Evolutionary conservation across 1,284 basidiomycete genomes (phyloP), one percentile per base, ranked within the genome.

Genomic region (Pascua guehoae): DNA sequence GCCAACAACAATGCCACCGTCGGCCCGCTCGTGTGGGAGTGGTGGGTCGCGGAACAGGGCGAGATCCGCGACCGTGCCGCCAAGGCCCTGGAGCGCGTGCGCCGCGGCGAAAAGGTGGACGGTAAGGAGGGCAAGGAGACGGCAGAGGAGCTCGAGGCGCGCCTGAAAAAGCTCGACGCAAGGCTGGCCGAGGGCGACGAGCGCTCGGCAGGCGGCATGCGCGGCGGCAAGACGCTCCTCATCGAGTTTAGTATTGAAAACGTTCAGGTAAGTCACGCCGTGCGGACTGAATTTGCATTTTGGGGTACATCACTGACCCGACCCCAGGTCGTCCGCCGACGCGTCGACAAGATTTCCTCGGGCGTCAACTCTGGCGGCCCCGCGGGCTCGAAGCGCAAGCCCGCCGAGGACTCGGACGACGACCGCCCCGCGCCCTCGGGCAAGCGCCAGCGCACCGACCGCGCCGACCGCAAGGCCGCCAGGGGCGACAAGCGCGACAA

Each of bases 161-260:
- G 75, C 12, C 71, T 91, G 63, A 82, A 68, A 58, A 74, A 71
- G 65, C 63, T 76, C 50, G 66, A 68, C 38, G 60, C 58, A 36
- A 66, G 73, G 42, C 60, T 71, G 16, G 62, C 63, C 50, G 75
- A 77, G 56, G 69, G 72, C 12, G 68, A 68, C 54, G 68, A 68
- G 49, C 59, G 65, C 36, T 57, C 54, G 43, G 57, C 54, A 8
- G 72, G 72, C 16, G 74, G 72, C 39, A 78, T 79, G 76, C 67
- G 75, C 42, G 72, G 81, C 63, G 86, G 86, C 37, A 83, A 79
- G 69, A 80, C 85, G 12, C 78, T 96, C 51, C 86, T 95, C 62
- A 84, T 92, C 38, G 92, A 96, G 78, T 95, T 94, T 76, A 92
- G 89, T 42, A 89, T 95, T 55, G 91, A 97, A 80, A 96, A 97